Percentiles rank a stretch among this genome's conserved stretches.
Conservation (phyloP, 2,329 filamentous ascomycete genomes). For the Sclerotinia borealis region DNA sequence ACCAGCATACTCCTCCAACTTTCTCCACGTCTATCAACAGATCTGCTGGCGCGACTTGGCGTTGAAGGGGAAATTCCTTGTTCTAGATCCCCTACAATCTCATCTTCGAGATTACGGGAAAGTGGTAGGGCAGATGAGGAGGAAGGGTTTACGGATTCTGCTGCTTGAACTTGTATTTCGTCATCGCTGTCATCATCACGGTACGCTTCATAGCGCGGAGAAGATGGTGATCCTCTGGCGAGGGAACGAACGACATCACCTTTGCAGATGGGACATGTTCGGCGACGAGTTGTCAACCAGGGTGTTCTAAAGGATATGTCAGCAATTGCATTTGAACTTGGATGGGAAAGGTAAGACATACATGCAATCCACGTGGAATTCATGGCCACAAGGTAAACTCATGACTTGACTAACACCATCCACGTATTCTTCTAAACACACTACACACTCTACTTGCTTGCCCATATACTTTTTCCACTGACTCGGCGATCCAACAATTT, state of each 20-base stretch:
- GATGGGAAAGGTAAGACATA: constrained; percentile 48
- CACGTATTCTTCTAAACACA: constrained; percentile 93
- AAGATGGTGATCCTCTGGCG: constrained; percentile 38
- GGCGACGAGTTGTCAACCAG: constrained; percentile 89
- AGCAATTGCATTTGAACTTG: constrained; percentile 10
- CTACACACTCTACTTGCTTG: constrained; percentile 79
- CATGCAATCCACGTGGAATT: constrained; percentile 99
- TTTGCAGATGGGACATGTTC: constrained; percentile 99
- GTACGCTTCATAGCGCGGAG: constrained; percentile 31
- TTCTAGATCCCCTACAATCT: constrained; percentile 24
- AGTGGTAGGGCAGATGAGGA: constrained; percentile 38
- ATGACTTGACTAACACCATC: constrained; percentile 93
- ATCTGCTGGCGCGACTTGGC: constrained; percentile 8
- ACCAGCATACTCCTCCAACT: constrained; percentile 9
- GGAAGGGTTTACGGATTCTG: constrained; percentile 40
- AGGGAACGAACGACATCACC: constrained; percentile 81
- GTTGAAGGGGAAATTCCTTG: constrained; percentile 22
- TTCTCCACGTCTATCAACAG: neutral
- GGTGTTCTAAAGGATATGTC: constrained; percentile 60
- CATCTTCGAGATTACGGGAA: constrained; percentile 13
- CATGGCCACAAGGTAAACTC: constrained; percentile 94
- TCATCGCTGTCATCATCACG: constrained; percentile 40
- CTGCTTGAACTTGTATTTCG: constrained; percentile 39
- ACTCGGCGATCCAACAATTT: constrained; percentile 40
- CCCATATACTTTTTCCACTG: constrained; percentile 64